Conservation (phyloP, 179 eudicot genomes). For the Vitellaria paradoxa region DNA sequence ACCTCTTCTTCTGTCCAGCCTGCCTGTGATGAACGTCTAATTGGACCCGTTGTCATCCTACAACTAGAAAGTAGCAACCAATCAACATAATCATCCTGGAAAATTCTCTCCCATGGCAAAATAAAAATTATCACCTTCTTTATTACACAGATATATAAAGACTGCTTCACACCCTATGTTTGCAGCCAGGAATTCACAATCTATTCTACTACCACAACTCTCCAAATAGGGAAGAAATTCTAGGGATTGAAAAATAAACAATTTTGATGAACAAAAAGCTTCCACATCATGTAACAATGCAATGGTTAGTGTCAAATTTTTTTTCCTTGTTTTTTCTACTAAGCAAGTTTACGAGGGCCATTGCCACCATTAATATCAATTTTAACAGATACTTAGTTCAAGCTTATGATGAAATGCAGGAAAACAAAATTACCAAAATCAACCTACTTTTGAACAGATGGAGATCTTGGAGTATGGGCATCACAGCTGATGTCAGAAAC, state of each 20-base stretch:
- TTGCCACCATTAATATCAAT: too few species aligned
- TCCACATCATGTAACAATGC: not conserved
- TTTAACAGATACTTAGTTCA: not conserved
- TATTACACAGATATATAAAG: not conserved
- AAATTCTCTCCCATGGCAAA: not conserved
- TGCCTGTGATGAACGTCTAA: conserved; percentile 63
- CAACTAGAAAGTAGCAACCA: conserved; percentile 11
- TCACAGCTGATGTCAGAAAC: conserved; percentile 50
- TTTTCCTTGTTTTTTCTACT: too few species aligned
- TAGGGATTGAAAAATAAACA: not conserved
- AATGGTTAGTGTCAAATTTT: too few species aligned
- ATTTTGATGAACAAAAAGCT: not conserved
- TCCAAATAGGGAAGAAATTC: not conserved
- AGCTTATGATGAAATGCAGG: not conserved
- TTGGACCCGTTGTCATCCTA: conserved; percentile 39
- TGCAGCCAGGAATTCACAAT: not conserved
- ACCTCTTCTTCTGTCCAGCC: conserved; percentile 90
- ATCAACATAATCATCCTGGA: not conserved
- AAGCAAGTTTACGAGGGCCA: too few species aligned
- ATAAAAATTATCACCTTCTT: not conserved
- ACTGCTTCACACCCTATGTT: not conserved
- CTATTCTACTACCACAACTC: not conserved
- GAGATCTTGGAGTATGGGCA: conserved; percentile 33
- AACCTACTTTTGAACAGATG: conserved; percentile 31
- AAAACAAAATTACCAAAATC: not conserved